Evolutionary conservation across 257 asterid species (phyloP), one percentile per base, ranked within the genome.

Genomic region (Solanum rostratum): DNA sequence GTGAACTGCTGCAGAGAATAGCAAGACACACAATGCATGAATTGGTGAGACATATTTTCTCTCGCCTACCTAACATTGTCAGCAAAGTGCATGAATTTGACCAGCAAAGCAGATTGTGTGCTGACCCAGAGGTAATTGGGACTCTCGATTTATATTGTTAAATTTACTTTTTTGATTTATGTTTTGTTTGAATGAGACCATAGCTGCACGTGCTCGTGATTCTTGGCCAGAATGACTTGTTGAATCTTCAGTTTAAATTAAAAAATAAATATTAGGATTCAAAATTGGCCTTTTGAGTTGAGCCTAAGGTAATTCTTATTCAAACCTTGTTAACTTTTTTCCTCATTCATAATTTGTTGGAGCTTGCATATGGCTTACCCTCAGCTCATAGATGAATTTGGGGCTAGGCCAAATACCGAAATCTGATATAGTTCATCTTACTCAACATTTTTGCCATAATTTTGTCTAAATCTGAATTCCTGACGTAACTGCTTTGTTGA

Each of bases 1-100:
- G 73, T 27, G 84, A 80, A 80, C 59, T 78, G 43, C 82, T 50
- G 63, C 82, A 78, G 82, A 78, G 82, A 78, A 78, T 78, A 78
- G 82, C 82, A 16, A 78, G 82, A 10, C 82, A 78, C 63, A 49
- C 82, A 16, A 81, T 78, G 63, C 82, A 78, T 78, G 82, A 78
- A 52, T 27, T 78, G 82, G 82, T 78, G 63, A 78, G 82, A 78
- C 82, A 78, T 18, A 78, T 78, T 78, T 78, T 78, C 82, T 50
- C 63, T 50, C 82, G 50, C 82, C 63, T 78, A 27, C 82, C 82
- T 78, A 49, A 78, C 63, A 78, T 50, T 78, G 46, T 27, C 63
- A 78, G 46, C 45, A 78, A 52, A 50, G 10, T 3, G 10, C 82
- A 29, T 78, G 82, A 78, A 29, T 78, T 78, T 78, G 63, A 78